Evolutionary conservation across 2,329 filamentous ascomycete species (phyloP), one percentile per base, ranked within the genome.

Genomic region (Ceratocystis destructans): DNA sequence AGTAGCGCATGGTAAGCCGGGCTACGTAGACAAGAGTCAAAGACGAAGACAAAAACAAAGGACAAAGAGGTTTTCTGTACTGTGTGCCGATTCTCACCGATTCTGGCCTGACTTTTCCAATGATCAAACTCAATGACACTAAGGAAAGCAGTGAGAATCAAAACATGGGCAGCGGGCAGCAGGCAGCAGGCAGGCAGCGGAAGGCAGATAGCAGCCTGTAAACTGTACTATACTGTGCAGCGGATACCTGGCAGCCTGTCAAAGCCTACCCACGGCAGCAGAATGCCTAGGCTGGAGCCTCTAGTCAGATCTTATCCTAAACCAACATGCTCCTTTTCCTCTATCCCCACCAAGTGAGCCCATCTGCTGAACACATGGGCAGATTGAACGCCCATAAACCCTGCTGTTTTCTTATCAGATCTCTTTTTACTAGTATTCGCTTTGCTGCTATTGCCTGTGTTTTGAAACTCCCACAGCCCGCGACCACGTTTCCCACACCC

Each of bases 341-440:
- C 20, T 6, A 7, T 28, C 31, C 33, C 25, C 37, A 12, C 45
- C 33, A 62, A 53, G 41, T 41, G 41, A 62, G 59, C 59, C 59
- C 33, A 57, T 46, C 37, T 20, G 25, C 25, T 62, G 41, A 41
- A 22, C 61, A 44, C 33, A 62, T 33, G 28, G 55, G 55, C 55
- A 31, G 50, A 22, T 31, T 1, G 20, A 25, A 61, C 31, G 25
- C 20, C 20, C 55, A 61, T 28, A 41, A 41, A 15, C 37, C 37
- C 37, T 41, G 37, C 1, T 15, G 37, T 41, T 41, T 61, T 33
- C 37, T 62, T 62, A 59, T 59, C 55, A 59, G 55, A 59, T 59
- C 55, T 59, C 33, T 59, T 20, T 28, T 15, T 33, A 3, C 7
- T 12, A 28, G 53, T 4, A 17, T 57, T 57, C 53, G 22, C 53